Evolutionary conservation across 768 basidiomycete species (phyloP), one percentile per base, ranked within the genome.

Genomic region (Leccinellum luteum): DNA sequence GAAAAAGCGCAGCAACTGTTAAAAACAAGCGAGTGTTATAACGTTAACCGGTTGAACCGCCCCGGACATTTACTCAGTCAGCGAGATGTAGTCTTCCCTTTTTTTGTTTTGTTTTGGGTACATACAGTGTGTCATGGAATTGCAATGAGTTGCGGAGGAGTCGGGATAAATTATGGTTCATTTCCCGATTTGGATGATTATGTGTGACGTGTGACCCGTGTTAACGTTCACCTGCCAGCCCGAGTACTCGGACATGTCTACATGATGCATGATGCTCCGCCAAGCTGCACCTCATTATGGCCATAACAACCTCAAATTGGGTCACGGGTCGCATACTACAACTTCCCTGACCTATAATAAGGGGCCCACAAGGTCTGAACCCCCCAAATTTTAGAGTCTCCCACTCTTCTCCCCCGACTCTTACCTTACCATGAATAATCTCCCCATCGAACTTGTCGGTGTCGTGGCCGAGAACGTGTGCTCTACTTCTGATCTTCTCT

Each of bases 391-490:
- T n/a, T n/a, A n/a, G 6, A 25, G n/a, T 41, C 38, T 12, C 4
- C n/a, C 38, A 41, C 38, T n/a, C n/a, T n/a, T 17, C 8, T 38
- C 30, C 9, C 10, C 12, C 31, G 38, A 10, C 38, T 14, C 14
- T 8, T 41, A 52, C 17, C 14, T 8, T 41, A 52, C 17, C 48
- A 71, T 72, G 70, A 60, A 62, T 28, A 44, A 66, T 30, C 48
- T 72, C 0, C 70, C 70, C 9, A 52, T 72, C 9, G 70, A 72
- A 48, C 70, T 72, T 15, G 56, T 72, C 55, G 62, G 59, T 21
- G 57, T 60, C 2, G 61, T 72, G 48, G 63, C 63, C 13, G 58
- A 64, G 48, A 70, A 62, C 52, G 25, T 73, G 7, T 57, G 58
- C 6, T 64, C 66, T 6, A n/a, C 61, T 28, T 51, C 62, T 31